These are phyloP conservation scores for Fagopyrum homotropicum DNA, from an alignment of 148 eudicot genomes.

Conservation along the genomic window DNA sequence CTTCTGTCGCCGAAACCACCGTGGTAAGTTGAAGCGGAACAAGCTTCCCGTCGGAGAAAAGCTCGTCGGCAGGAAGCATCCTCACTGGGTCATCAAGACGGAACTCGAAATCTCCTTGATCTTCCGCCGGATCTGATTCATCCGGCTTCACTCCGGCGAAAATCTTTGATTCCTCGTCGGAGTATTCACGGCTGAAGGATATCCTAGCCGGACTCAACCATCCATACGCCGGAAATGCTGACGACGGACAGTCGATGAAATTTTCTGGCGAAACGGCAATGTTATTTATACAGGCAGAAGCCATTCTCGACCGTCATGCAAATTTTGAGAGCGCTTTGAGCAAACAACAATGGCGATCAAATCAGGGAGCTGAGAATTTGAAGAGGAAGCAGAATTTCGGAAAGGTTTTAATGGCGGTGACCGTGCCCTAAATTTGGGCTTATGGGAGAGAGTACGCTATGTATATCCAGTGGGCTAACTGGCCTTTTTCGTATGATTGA, in stretches of 20 bases:
- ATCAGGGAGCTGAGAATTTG: slow-evolving; percentile 18
- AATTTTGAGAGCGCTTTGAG: background rate
- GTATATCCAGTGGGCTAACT: slow-evolving; percentile 4
- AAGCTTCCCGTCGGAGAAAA: slow-evolving; percentile 76
- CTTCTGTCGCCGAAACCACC: slow-evolving; percentile 17
- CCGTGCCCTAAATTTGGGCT: slow-evolving; percentile 6
- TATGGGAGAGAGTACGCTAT: background rate
- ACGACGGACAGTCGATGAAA: slow-evolving; percentile 38
- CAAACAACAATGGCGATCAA: slow-evolving; percentile 5
- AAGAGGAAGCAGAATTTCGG: slow-evolving; percentile 11
- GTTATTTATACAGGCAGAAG: slow-evolving; percentile 65
- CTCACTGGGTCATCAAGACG: slow-evolving; percentile 42
- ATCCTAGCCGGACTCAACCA: slow-evolving; percentile 48
- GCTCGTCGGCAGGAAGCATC: slow-evolving; percentile 87
- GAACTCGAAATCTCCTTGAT: slow-evolving; percentile 14
- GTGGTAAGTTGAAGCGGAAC: slow-evolving; percentile 40
- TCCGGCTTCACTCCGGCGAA: background rate
- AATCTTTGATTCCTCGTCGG: slow-evolving; percentile 20
- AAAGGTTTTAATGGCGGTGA: slow-evolving; percentile 4
- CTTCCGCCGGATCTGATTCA: slow-evolving; percentile 28
- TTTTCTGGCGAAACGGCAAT: slow-evolving; percentile 37
- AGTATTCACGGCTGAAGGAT: slow-evolving; percentile 23
- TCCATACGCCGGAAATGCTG: slow-evolving; percentile 30
- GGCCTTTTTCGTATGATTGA: background rate
- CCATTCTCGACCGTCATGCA: slow-evolving; percentile 47